Percentiles rank a stretch among this genome's conserved stretches.
Conservation (phyloP, 768 basidiomycete species). For the Tricholoma bakamatsutake region DNA sequence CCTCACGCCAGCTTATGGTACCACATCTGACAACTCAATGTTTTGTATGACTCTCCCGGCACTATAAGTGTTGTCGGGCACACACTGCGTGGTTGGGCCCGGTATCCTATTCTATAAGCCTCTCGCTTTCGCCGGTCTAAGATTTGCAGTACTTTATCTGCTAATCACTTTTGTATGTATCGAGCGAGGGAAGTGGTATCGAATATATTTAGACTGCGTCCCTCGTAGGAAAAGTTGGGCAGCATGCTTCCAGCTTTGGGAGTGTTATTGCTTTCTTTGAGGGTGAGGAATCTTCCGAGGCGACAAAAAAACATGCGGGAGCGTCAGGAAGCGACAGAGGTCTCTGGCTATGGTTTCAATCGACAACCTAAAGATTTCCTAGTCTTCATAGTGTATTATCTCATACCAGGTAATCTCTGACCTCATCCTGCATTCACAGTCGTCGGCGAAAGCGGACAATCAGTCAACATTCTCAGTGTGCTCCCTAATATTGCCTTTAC, state of each 20-base stretch:
- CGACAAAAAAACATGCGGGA: neutral
- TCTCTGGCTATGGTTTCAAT: neutral
- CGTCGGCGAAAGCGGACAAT: too few relatives aligned
- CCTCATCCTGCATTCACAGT: too few relatives aligned
- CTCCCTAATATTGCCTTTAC: slow-evolving; percentile 5
- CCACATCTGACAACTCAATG: too few relatives aligned
- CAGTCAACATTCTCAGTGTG: slow-evolving; percentile 8
- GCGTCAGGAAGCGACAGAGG: neutral
- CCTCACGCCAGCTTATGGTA: too few relatives aligned
- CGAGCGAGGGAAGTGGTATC: neutral
- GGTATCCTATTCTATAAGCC: neutral
- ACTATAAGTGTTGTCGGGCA: too few relatives aligned
- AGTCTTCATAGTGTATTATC: too few relatives aligned
- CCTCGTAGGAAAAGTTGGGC: neutral
- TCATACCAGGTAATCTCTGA: too few relatives aligned
- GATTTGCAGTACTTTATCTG: neutral
- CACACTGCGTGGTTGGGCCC: too few relatives aligned
- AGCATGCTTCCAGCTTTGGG: neutral
- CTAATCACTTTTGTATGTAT: neutral
- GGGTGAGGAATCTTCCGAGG: neutral
- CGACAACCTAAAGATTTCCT: neutral
- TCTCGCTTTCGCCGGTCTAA: neutral
- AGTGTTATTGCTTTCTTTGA: neutral
- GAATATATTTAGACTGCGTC: neutral
- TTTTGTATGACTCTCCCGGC: too few relatives aligned